These are phyloP conservation scores for Diaporthe sp. DNA, from an alignment of 2,329 filamentous ascomycete genomes.

Conservation along the genomic window DNA sequence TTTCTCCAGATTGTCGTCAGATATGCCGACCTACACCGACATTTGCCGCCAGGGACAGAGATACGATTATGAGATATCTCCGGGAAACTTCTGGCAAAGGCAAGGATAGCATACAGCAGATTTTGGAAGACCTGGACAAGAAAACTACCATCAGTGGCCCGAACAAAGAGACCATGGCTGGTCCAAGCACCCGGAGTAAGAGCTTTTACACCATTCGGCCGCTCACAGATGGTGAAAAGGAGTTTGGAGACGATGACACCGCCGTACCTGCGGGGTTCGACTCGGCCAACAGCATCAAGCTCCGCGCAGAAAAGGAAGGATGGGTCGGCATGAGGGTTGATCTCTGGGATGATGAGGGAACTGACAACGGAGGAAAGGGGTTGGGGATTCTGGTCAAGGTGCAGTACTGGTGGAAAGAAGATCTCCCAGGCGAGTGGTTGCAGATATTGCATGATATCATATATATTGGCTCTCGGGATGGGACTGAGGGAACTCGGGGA, in stretches of 20 bases:
- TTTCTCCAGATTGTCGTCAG: not conserved
- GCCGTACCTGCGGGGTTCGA: constrained; percentile 34
- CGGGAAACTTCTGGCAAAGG: not conserved
- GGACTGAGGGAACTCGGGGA: constrained; percentile 38
- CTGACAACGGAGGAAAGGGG: not conserved
- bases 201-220: constrained; percentile 37
- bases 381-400: constrained; percentile 41
- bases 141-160: not conserved
- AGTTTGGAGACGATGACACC: constrained; percentile 37
- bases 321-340: constrained; percentile 45
- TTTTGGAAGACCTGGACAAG: not conserved
- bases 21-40: not conserved
- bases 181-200: not conserved
- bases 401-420: constrained; percentile 45
- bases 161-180: not conserved
- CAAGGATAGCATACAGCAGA: not conserved
- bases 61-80: constrained; percentile 4
- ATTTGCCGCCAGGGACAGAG: constrained; percentile 9
- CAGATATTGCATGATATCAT: constrained; percentile 44
- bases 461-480: constrained; percentile 42
- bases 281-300: constrained; percentile 29
- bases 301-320: constrained; percentile 34
- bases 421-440: constrained; percentile 28
- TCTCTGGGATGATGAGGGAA: constrained; percentile 40
- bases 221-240: constrained; percentile 31